These are phyloP conservation scores for Cornus controversa DNA, from an alignment of 148 eudicot species.

Conservation along the genomic window DNA sequence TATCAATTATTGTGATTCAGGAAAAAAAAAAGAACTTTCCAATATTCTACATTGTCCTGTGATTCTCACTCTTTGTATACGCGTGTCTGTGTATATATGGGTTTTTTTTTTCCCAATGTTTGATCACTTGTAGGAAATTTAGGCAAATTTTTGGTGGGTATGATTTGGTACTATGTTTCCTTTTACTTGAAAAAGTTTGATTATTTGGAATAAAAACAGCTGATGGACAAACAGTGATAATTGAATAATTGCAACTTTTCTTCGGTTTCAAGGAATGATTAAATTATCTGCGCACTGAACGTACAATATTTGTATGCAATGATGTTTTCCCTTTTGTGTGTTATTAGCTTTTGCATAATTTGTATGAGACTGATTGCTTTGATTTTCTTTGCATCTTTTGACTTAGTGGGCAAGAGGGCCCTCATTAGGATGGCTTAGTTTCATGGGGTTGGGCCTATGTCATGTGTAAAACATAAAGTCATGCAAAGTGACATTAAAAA, in stretches of 20 bases:
- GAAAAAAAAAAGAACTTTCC: too few relatives aligned
- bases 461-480: conserved; percentile 20
- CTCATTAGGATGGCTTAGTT: conserved; percentile 6
- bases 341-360: conserved; percentile 9
- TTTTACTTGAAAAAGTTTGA: neutral
- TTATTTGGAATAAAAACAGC: neutral
- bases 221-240: neutral
- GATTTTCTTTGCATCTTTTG: neutral
- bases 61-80: neutral
- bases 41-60: neutral
- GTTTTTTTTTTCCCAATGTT: neutral
- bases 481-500: neutral
- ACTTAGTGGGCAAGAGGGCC: conserved; percentile 10
- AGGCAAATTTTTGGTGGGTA: neutral
- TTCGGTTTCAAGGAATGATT: conserved; percentile 3
- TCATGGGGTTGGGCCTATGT: conserved; percentile 11
- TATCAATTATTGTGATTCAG: too few relatives aligned
- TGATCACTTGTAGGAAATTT: neutral
- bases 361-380: conserved; percentile 2
- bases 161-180: neutral
- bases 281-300: neutral
- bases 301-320: neutral
- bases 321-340: neutral
- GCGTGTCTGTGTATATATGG: neutral
- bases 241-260: neutral